Evolutionary conservation across 1,284 basidiomycete species (phyloP).

Genomic region (Afroboletus lepidellus): DNA sequence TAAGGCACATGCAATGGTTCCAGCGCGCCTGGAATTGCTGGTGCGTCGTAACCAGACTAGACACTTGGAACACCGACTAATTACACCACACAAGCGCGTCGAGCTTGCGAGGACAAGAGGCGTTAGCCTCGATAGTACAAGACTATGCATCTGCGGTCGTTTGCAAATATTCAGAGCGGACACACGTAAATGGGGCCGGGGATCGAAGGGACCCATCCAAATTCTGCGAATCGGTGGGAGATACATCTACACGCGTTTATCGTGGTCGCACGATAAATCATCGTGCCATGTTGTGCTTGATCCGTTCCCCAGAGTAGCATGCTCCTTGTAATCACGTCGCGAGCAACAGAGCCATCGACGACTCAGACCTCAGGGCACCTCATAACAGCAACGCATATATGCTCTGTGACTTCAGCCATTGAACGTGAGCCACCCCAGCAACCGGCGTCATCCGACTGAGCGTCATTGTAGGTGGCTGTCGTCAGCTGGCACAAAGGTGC

Average conservation of each 20-base stretch:
- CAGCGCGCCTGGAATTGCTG: too few relatives aligned
- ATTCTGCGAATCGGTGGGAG: too few relatives aligned
- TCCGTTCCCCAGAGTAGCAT: not conserved
- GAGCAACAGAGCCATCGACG: not conserved
- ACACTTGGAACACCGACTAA: not conserved
- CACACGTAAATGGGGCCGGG: too few relatives aligned
- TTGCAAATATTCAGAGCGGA: too few relatives aligned
- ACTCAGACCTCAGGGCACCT: too few relatives aligned
- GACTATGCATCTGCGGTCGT: too few relatives aligned
- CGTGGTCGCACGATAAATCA: not conserved
- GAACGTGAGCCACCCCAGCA: slow-evolving; percentile 10
- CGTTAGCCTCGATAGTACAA: too few relatives aligned
- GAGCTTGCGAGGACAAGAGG: not conserved
- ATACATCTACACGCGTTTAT: not conserved
- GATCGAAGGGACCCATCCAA: too few relatives aligned
- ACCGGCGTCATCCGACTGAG: slow-evolving; percentile 7
- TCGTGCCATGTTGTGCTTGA: not conserved
- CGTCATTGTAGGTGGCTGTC: not conserved
- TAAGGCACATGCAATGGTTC: too few relatives aligned
- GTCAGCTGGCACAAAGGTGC: not conserved
- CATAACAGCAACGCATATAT: not conserved
- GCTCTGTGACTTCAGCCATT: not conserved
- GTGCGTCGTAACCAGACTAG: not conserved
- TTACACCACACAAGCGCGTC: not conserved
- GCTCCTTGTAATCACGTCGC: not conserved